Evolutionary conservation across 2,329 filamentous ascomycete genomes (phyloP).

Genomic region (Clonostachys sp.): DNA sequence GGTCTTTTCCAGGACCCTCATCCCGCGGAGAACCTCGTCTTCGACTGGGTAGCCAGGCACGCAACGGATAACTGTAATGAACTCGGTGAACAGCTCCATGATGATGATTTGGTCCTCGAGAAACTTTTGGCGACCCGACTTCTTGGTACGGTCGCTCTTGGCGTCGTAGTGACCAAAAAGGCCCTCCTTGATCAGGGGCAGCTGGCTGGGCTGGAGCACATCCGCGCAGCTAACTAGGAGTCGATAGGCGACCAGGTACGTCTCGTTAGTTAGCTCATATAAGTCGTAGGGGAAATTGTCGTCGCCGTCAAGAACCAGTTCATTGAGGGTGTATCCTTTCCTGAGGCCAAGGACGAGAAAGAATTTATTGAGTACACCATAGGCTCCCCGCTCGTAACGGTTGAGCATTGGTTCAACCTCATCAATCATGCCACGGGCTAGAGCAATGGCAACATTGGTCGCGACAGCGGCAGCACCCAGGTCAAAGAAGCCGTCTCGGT

Average conservation of each 20-base stretch:
- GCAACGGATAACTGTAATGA: slow-evolving; percentile 12
- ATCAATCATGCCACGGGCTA: slow-evolving; percentile 23
- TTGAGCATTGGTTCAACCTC: slow-evolving; percentile 16
- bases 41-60: slow-evolving; percentile 15
- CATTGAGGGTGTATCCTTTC: slow-evolving; percentile 6
- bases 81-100: slow-evolving; percentile 23
- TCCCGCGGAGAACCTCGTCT: slow-evolving; percentile 29
- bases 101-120: slow-evolving; percentile 26
- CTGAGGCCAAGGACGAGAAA: slow-evolving; percentile 5
- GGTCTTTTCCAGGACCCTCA: slow-evolving; percentile 21
- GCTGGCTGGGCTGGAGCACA: too few species aligned
- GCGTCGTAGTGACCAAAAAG: too few species aligned
- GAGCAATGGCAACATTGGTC: slow-evolving; percentile 26
- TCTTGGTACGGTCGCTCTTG: slow-evolving; percentile 10
- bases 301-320: slow-evolving; percentile 1
- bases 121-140: slow-evolving; percentile 18
- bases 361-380: slow-evolving; percentile 9
- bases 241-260: slow-evolving; percentile 10
- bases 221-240: neutral
- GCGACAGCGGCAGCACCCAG: slow-evolving; percentile 24
- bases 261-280: slow-evolving; percentile 16
- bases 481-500: slow-evolving; percentile 15
- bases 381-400: slow-evolving; percentile 11
- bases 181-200: too few species aligned
- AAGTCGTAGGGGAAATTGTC: slow-evolving; percentile 14